Evolutionary conservation across 2,329 filamentous ascomycete species (phyloP), one percentile per base, ranked within the genome.

Genomic region (Alternaria sp.): DNA sequence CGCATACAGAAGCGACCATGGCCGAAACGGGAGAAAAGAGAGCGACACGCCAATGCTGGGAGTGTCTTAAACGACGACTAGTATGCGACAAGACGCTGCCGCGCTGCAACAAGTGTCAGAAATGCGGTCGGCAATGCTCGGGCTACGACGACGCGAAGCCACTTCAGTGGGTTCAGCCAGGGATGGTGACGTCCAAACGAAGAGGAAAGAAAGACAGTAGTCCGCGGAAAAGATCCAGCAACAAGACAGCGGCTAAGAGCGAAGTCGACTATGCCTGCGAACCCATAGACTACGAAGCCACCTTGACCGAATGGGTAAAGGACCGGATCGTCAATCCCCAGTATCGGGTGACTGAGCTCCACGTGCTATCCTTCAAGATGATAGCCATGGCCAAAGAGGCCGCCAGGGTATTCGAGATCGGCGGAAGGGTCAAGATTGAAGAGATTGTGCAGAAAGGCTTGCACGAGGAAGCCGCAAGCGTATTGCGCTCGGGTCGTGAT

Each of bases 61-160:
- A 74, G 25, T 78, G 76, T 55, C 64, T 75, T 23, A 75, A 73
- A 54, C 70, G 75, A 14, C 70, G 76, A 2, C 61, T 78, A 25
- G 76, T 78, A 1, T 78, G 76, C 55, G 76, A 78, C 61, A 72
- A 70, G n/a, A 71, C 70, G n/a, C 45, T 73, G 6, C 75, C 76
- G 8, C 67, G 68, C 50, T 78, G 76, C 60, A 74, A 70, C 41
- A 78, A 77, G 55, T 78, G 75, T 64, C 59, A 68, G 20, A 75
- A 69, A 49, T 60, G 65, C 11, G 75, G 76, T 7, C 74, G 66
- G 30, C 67, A 73, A 5, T 78, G 76, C 41, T 74, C 74, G 5
- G 76, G 75, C 1, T 78, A 78, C 46, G 70, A 72, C 23, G 71
- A 74, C n/a, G 66, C 74, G 33, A 78, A 77, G 30, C 76, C 76